Percentiles rank a stretch among this genome's conserved stretches.
Conservation (phyloP, 2,329 filamentous ascomycete species). For the Epichloe uncinata region DNA sequence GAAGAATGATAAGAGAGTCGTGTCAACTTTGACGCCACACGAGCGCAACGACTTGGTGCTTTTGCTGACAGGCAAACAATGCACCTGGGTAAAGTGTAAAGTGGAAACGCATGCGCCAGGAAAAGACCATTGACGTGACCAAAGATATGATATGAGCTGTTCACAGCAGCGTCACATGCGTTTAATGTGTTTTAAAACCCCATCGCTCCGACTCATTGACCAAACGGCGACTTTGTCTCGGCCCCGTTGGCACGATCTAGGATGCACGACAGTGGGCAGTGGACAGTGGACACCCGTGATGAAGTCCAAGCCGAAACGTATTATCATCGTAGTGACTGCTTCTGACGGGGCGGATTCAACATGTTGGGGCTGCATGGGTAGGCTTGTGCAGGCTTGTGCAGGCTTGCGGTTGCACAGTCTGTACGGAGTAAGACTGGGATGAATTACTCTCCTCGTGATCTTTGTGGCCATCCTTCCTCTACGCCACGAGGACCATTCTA, state of each 20-base stretch:
- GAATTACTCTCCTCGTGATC: slow-evolving; percentile 1
- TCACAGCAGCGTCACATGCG: not conserved
- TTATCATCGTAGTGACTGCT: not conserved
- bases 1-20: no score
- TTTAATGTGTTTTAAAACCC: not conserved
- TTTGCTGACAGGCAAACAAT: no score
- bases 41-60: no score
- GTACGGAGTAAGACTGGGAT: not conserved
- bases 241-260: not conserved
- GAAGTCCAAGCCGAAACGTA: not conserved
- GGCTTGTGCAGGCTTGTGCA: not conserved
- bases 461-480: not conserved
- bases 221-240: not conserved
- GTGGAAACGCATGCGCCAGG: no score
- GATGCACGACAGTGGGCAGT: not conserved
- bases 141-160: not conserved
- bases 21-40: no score
- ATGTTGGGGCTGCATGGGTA: not conserved
- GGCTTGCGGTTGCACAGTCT: slow-evolving; percentile 1
- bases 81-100: no score
- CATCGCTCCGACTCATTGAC: not conserved
- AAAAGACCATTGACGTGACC: not conserved
- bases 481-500: not conserved
- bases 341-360: not conserved
- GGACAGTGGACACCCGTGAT: not conserved